Percentiles rank a stretch among this genome's conserved stretches.
Conservation (phyloP, 371 early-diverging fungal species). For the Apophysomyces trapeziformis region DNA sequence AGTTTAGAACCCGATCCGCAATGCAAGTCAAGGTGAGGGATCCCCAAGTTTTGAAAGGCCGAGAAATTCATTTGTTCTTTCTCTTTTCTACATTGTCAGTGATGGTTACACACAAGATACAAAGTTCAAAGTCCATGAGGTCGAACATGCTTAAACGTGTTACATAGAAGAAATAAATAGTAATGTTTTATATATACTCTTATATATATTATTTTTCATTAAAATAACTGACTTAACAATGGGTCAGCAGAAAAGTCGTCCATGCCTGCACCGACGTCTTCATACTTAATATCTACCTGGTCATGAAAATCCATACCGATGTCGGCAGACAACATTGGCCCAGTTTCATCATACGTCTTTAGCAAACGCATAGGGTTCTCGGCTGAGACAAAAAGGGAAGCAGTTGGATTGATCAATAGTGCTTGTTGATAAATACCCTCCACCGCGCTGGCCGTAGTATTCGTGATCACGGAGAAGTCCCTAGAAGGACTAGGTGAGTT, state of each 20-base stretch:
- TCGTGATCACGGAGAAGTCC: not conserved
- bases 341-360: not conserved
- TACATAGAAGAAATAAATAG: not conserved
- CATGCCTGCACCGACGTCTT: slow-evolving; percentile 11
- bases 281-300: slow-evolving; percentile 4
- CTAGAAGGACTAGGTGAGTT: slow-evolving; percentile 5
- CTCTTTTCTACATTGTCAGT: not conserved
- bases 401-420: not conserved
- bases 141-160: not conserved
- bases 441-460: not conserved
- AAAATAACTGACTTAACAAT: slow-evolving; percentile 1
- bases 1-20: slow-evolving; percentile 36
- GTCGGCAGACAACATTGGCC: not conserved
- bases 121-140: not conserved
- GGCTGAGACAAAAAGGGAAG: not conserved
- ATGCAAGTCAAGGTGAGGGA: not conserved
- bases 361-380: slow-evolving; percentile 2
- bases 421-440: slow-evolving; percentile 2
- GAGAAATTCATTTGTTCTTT: too few relatives aligned
- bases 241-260: slow-evolving; percentile 9
- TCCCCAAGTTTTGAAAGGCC: too few relatives aligned
- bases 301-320: slow-evolving; percentile 1
- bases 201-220: not conserved
- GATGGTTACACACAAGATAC: not conserved
- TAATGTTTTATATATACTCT: too few relatives aligned